Conservation (phyloP, 345 rosid species). For the Brassica juncea region DNA sequence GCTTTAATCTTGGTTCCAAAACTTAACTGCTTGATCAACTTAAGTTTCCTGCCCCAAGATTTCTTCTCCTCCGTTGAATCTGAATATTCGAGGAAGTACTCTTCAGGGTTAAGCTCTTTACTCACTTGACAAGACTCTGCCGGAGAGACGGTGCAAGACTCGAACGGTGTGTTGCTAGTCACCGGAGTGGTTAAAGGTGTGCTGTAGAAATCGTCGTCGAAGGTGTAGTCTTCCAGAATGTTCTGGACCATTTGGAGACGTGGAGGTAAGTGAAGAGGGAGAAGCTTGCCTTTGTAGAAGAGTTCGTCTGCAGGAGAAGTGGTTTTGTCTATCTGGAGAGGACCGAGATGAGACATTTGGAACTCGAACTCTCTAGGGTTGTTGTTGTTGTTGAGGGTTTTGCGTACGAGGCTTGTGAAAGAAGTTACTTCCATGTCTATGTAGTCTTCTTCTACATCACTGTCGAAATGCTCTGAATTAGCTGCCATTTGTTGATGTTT, state of each 20-base stretch:
- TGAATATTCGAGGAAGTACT: constrained; percentile 46
- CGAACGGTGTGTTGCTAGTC: constrained; percentile 68
- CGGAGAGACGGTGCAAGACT: constrained; percentile 84
- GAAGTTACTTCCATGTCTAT: constrained; percentile 88
- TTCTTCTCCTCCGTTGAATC: constrained; percentile 48
- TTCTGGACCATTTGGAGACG: constrained; percentile 71
- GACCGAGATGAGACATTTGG: constrained; percentile 63
- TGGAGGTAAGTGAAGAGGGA: constrained; percentile 82
- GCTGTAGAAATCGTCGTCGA: constrained; percentile 65
- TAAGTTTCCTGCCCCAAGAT: constrained; percentile 68
- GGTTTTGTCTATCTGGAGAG: constrained; percentile 47
- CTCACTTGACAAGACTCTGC: constrained; percentile 72
- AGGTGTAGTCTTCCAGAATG: constrained; percentile 51
- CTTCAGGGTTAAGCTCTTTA: constrained; percentile 69
- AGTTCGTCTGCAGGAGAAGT: constrained; percentile 93
- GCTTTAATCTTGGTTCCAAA: constrained; percentile 71
- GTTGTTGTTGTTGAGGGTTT: constrained; percentile 43
- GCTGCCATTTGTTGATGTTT: constrained; percentile 48
- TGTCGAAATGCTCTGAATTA: constrained; percentile 45
- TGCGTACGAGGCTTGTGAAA: constrained; percentile 48
- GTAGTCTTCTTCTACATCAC: constrained; percentile 69
- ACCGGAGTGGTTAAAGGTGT: constrained; percentile 71
- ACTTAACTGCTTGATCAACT: constrained; percentile 57
- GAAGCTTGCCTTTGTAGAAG: constrained; percentile 93
- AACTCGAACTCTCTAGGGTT: constrained; percentile 80